Percentiles rank a stretch among this genome's conserved stretches.
phyloP scores from a whole-genome alignment of 352 stramenopile genomes.

The Pythium volutum region DNA sequence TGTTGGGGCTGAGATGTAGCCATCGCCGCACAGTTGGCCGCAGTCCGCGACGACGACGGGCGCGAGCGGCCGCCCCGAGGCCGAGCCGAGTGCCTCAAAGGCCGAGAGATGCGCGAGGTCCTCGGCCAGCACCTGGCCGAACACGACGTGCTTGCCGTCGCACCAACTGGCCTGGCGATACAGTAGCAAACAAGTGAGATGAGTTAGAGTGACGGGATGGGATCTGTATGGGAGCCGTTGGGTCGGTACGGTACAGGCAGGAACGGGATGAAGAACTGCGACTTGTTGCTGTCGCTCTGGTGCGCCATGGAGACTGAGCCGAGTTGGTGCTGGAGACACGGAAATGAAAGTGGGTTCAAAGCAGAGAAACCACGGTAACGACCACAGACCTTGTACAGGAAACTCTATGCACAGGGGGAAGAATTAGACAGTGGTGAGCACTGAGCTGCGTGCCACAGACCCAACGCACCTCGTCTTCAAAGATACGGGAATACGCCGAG shows the following conservation, averaged over 20 bases:
- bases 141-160: slow-evolving; percentile 99
- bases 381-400: slow-evolving; percentile 63
- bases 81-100: slow-evolving; percentile 47
- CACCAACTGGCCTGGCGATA: slow-evolving; percentile 67
- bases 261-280: slow-evolving; percentile 99
- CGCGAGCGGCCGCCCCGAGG: slow-evolving; percentile 43
- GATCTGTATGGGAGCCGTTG: too few relatives aligned
- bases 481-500: slow-evolving; percentile 92
- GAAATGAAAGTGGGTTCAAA: not conserved
- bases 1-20: slow-evolving; percentile 28
- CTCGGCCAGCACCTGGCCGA: slow-evolving; percentile 92
- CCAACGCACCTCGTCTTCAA: slow-evolving; percentile 92
- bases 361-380: not conserved
- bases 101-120: slow-evolving; percentile 50
- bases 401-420: slow-evolving; percentile 83
- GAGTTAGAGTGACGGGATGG: not conserved
- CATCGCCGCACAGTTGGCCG: slow-evolving; percentile 48
- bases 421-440: not conserved
- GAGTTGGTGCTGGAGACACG: slow-evolving; percentile 48
- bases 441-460: not conserved
- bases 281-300: slow-evolving; percentile 95
- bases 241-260: slow-evolving; percentile 29
- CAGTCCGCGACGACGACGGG: slow-evolving; percentile 57
- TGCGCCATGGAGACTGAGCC: slow-evolving; percentile 98
- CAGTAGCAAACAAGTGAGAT: not conserved